Evolutionary conservation across 2,329 filamentous ascomycete species (phyloP).

Genomic region (Cryphonectria parasitica): DNA sequence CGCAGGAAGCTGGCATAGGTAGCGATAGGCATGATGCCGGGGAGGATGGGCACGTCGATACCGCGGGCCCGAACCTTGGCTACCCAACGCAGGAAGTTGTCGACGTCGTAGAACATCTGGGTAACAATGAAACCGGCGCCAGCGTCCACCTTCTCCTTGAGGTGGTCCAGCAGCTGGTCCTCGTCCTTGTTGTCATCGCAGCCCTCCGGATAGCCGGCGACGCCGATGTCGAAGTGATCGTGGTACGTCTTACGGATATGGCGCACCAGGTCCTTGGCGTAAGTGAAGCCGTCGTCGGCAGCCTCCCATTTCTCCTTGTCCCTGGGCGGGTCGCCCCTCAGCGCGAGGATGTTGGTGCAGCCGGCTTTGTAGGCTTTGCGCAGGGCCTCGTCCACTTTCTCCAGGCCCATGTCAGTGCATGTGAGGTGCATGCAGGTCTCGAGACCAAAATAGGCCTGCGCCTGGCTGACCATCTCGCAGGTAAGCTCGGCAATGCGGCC

Average conservation of each 20-base stretch:
- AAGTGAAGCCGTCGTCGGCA: conserved; percentile 83
- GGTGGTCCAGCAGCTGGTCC: conserved; percentile 81
- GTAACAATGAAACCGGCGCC: conserved; percentile 94
- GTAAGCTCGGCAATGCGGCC: conserved; percentile 90
- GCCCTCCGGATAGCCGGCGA: conserved; percentile 95
- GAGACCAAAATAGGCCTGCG: conserved; percentile 91
- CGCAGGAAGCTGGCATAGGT: conserved; percentile 93
- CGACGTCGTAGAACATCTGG: conserved; percentile 99
- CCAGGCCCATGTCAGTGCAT: conserved; percentile 95
- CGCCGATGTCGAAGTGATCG: conserved; percentile 94
- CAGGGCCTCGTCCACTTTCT: conserved; percentile 88
- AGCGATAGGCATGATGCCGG: conserved; percentile 92
- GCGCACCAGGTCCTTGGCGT: conserved; percentile 81
- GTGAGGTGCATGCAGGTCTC: conserved; percentile 99
- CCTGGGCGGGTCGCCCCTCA: conserved; percentile 90
- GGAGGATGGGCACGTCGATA: conserved; percentile 72
- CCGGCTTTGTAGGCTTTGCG: conserved; percentile 89
- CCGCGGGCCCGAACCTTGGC: conserved; percentile 82
- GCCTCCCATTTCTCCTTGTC: conserved; percentile 95
- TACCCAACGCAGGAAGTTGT: conserved; percentile 93
- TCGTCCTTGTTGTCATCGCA: conserved; percentile 91
- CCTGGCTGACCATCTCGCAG: conserved; percentile 95
- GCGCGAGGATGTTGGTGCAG: conserved; percentile 94
- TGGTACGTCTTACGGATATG: conserved; percentile 81
- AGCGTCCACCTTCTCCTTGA: conserved; percentile 97